Evolutionary conservation across 164 flowering plant species (phyloP).

Genomic region (Dillenia turbinata): DNA sequence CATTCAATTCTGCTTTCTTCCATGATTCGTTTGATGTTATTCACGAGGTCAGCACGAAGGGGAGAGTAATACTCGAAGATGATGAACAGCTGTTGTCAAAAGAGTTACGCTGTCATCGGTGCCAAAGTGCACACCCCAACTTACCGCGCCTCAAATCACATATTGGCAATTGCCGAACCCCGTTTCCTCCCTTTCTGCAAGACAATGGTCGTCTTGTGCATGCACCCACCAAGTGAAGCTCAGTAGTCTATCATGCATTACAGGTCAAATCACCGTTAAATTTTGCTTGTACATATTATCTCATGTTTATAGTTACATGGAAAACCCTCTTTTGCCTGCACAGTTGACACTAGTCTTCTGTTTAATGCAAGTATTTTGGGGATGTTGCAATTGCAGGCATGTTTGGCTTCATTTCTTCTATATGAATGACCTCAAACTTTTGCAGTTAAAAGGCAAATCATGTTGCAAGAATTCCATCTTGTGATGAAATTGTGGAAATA

Average conservation of each 20-base stretch:
- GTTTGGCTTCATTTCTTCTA: too few species aligned
- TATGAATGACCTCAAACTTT: too few species aligned
- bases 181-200: slow-evolving; percentile 49
- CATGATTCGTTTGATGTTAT: slow-evolving; percentile 78
- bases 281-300: slow-evolving; percentile 7
- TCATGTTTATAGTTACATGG: too few species aligned
- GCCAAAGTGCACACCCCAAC: slow-evolving; percentile 89
- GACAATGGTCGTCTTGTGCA: slow-evolving; percentile 46
- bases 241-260: slow-evolving; percentile 8
- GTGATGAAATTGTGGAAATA: too few species aligned
- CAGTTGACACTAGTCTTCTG: too few species aligned
- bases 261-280: not conserved
- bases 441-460: too few species aligned
- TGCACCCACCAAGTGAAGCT: slow-evolving; percentile 11
- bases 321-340: too few species aligned
- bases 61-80: slow-evolving; percentile 36
- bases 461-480: too few species aligned
- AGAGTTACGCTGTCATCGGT: slow-evolving; percentile 87
- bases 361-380: too few species aligned
- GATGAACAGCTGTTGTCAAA: slow-evolving; percentile 49
- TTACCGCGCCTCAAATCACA: slow-evolving; percentile 83
- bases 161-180: slow-evolving; percentile 48
- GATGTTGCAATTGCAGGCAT: too few species aligned
- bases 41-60: slow-evolving; percentile 48
- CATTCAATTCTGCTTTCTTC: slow-evolving; percentile 75